Percentiles rank a stretch among this genome's conserved stretches.
phyloP scores from a whole-genome alignment of 2,329 filamentous ascomycete genomes.

The Fusarium nisikadoi region DNA sequence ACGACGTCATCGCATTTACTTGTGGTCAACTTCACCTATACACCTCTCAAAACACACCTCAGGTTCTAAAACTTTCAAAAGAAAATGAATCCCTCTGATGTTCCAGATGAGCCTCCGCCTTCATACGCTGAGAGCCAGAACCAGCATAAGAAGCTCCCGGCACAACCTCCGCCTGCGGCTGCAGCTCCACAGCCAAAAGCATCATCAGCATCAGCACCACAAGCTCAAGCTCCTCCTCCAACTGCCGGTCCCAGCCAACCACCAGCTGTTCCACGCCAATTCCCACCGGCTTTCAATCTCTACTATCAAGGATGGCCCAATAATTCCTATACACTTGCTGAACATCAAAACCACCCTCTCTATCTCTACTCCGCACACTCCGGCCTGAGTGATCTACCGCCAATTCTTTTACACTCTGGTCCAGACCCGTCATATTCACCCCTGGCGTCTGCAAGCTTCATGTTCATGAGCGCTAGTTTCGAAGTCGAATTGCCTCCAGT shows the following conservation, averaged over 20 bases:
- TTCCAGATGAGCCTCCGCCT: conserved; percentile 19
- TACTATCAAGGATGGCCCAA: conserved; percentile 19
- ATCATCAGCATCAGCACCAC: not conserved
- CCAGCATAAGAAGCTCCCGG: not conserved
- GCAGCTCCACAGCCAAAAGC: not conserved
- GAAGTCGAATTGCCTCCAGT: conserved; percentile 35
- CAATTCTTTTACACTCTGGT: conserved; percentile 40
- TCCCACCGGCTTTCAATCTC: conserved; percentile 38
- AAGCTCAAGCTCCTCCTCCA: not conserved
- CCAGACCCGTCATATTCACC: conserved; percentile 25
- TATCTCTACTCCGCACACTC: conserved; percentile 32
- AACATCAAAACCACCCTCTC: conserved; percentile 35
- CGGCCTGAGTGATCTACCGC: conserved; percentile 19
- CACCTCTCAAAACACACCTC: not conserved
- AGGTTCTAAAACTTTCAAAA: conserved; percentile 1
- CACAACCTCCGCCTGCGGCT: not conserved
- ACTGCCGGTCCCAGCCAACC: conserved; percentile 3
- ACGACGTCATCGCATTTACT: not conserved
- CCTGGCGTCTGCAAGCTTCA: conserved; percentile 34
- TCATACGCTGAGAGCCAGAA: conserved; percentile 21
- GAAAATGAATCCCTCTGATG: conserved; percentile 2
- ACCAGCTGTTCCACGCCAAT: conserved; percentile 20
- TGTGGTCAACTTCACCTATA: not conserved
- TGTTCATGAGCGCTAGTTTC: conserved; percentile 23
- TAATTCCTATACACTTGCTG: conserved; percentile 24